phyloP scores from a whole-genome alignment of 345 rosid genomes.

The Lumnitzera littorea region DNA sequence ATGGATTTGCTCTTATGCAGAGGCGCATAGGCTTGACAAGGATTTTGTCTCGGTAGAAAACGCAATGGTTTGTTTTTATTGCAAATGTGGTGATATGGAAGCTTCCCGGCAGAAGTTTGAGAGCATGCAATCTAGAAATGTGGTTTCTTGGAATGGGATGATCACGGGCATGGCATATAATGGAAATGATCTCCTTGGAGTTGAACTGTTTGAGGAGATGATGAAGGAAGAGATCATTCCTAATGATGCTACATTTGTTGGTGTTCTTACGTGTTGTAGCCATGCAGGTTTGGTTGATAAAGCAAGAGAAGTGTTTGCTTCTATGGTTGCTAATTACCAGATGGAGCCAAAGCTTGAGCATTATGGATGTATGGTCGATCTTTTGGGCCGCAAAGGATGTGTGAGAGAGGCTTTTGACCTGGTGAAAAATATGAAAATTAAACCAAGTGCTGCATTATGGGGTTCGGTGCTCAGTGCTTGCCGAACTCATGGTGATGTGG shows the following conservation, averaged over 20 bases:
- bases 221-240: constrained; percentile 8
- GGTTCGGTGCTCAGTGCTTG: constrained; percentile 16
- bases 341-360: constrained; percentile 14
- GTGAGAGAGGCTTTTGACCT: constrained; percentile 15
- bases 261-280: constrained; percentile 16
- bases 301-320: constrained; percentile 10
- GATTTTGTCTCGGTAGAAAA: constrained; percentile 8
- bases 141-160: constrained; percentile 11
- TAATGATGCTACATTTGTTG: constrained; percentile 6
- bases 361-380: constrained; percentile 15
- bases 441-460: constrained; percentile 11
- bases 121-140: constrained; percentile 3
- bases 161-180: constrained; percentile 12
- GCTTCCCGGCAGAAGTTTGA: constrained; percentile 5
- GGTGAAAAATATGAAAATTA: constrained; percentile 10
- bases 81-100: constrained; percentile 17
- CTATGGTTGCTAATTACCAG: constrained; percentile 6
- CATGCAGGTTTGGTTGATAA: constrained; percentile 13
- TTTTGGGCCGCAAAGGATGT: constrained; percentile 12
- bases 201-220: constrained; percentile 13
- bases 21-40: constrained; percentile 2
- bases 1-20: constrained; percentile 6
- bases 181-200: constrained; percentile 12
- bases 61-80: constrained; percentile 10
- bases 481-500: constrained; percentile 11